Evolutionary conservation across 768 basidiomycete genomes (phyloP), one percentile per base, ranked within the genome.

Genomic region (Pleurotus giganteus): DNA sequence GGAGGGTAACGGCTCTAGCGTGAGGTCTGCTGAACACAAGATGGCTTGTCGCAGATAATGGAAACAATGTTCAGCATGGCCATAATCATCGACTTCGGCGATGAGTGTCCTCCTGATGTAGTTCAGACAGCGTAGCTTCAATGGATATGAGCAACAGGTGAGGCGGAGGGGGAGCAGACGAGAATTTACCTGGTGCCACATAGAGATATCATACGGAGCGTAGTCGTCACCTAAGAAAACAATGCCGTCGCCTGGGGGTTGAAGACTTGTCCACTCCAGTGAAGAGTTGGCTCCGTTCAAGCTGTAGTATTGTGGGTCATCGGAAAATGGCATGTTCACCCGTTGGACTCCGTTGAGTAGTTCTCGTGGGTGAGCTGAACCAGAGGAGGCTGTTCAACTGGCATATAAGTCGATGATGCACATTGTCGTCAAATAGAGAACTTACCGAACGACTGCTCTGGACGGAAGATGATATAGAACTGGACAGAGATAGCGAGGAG

Each of bases 21-120:
- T 74, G 28, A 70, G 69, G 46, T 74, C 73, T 0, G 72, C 70
- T 7, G 69, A 65, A 39, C 73, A 76, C 4, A 76, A 24, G 37
- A 76, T 61, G 9, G 63, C 62, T 49, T 72, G 73, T 23, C 71
- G 58, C n/a, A 76, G 64, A 57, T 74, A 75, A 13, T 74, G 67
- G 47, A 74, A 57, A 58, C 74, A 74, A 36, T 74, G 74, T 21
- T 69, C 59, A 11, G 68, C 65, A 47, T 76, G 74, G 8, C 45
- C 53, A 5, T 51, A 54, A n/a, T 56, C 58, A 36, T 57, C 51
- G 36, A 37, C 58, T 6, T 56, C 58, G 19, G 24, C 26, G 46
- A 69, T 45, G 37, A 65, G 61, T 15, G 65, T 66, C 2, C 57
- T 64, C 13, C 73, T 70, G 17, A 74, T 71, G 47, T 67, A 57